Evolutionary conservation across 345 rosid genomes (phyloP), one percentile per base, ranked within the genome.

Genomic region (Brassica carinata): DNA sequence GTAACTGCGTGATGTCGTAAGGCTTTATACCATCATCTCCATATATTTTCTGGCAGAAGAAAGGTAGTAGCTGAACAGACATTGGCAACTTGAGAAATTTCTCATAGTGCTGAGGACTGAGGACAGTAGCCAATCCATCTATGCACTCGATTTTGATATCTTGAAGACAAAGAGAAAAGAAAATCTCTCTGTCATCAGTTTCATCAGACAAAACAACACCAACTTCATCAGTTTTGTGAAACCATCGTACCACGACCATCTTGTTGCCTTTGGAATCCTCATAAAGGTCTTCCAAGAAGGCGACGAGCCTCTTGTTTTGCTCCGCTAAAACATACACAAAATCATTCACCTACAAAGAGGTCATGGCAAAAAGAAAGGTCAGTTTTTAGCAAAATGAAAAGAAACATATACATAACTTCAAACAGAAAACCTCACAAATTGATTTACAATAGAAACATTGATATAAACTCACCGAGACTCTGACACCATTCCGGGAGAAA

Each of bases 181-280:
- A 89, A 86, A 94, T 86, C 92, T 94, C 98, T 83, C 90, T 84
- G 85, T 87, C 92, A 85, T 78, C 87, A 83, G 63, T 84, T 81
- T 82, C 88, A 81, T 77, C 81, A 77, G 96, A 81, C 75, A 85
- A 86, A 85, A 69, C 83, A 85, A 74, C 70, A 87, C 87, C 98
- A 88, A 93, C 91, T 89, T 93, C 98, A 74, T 91, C 96, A 86
- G 88, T 88, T 84, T 87, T 88, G 89, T 94, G 98, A 91, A 90
- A 90, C 98, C 98, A 94, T 69, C 88, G 94, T 83, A 92, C 91
- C 84, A 80, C 83, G 61, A 87, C 97, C 97, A 88, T 89, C 83
- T 87, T 90, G 79, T 69, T 87, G 85, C 89, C 90, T 77, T 77
- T 89, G 9, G 88, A 82, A 77, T 94, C 92, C 81, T 94, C 98